These are phyloP conservation scores for Lepidium africanum DNA, from an alignment of 345 rosid species.

Conservation along the genomic window DNA sequence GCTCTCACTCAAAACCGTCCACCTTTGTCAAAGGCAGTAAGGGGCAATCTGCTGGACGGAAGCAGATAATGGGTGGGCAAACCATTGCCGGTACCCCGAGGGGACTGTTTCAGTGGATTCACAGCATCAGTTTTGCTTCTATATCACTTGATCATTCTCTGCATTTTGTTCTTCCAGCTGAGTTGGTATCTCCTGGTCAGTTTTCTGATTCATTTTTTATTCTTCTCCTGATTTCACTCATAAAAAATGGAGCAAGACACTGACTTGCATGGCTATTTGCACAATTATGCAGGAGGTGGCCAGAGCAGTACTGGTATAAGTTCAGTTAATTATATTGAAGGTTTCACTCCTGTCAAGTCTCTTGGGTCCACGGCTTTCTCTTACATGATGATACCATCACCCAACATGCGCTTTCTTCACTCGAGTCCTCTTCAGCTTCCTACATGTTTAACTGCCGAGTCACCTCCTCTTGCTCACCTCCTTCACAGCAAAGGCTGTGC, in stretches of 20 bases:
- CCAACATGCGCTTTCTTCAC: constrained; percentile 94
- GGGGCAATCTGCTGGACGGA: constrained; percentile 72
- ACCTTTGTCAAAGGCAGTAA: constrained; percentile 83
- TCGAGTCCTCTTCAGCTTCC: constrained; percentile 88
- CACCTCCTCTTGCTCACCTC: constrained; percentile 98
- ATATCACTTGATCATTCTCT: constrained; percentile 81
- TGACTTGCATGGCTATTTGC: constrained; percentile 2
- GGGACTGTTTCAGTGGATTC: constrained; percentile 96
- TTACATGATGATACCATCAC: constrained; percentile 86
- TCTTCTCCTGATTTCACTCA: background rate
- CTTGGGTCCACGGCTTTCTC: constrained; percentile 79
- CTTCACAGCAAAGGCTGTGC: constrained; percentile 95
- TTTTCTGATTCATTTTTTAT: background rate
- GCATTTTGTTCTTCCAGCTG: constrained; percentile 72
- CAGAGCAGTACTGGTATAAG: constrained; percentile 45
- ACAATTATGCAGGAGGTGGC: constrained; percentile 47
- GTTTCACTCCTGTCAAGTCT: constrained; percentile 88
- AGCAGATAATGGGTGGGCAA: constrained; percentile 73
- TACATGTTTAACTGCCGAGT: constrained; percentile 90
- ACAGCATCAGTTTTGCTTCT: constrained; percentile 87
- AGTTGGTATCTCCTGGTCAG: constrained; percentile 70
- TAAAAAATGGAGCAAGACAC: background rate
- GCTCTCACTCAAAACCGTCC: constrained; percentile 74
- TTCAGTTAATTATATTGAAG: constrained; percentile 64
- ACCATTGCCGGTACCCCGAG: constrained; percentile 55